Evolutionary conservation across 176 grass and related monocot species (phyloP).

Genomic region (sorghum (Sorghum bicolor)): DNA sequence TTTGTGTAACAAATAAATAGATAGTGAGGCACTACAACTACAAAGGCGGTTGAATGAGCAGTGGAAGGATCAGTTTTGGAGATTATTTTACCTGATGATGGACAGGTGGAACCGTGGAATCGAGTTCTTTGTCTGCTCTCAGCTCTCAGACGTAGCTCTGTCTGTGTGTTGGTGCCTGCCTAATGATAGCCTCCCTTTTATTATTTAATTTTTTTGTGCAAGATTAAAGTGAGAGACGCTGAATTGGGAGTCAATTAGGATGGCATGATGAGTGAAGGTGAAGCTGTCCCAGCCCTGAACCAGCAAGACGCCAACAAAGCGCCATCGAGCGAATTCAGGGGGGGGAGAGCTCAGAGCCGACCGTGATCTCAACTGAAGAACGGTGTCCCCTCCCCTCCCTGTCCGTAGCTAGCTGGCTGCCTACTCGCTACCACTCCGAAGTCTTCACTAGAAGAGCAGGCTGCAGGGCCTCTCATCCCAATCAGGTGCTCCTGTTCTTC

Average conservation of each 20-base stretch:
- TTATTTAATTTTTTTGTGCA: not conserved
- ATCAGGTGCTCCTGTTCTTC: too few relatives aligned
- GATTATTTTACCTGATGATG: not conserved
- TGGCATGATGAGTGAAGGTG: constrained; percentile 16
- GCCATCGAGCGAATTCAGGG: constrained; percentile 30
- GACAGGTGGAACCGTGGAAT: not conserved
- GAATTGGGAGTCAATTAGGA: constrained; percentile 9
- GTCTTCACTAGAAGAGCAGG: not conserved
- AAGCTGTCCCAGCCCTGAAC: not conserved
- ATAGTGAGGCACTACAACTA: not conserved
- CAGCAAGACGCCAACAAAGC: constrained; percentile 23
- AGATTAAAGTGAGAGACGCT: constrained; percentile 11
- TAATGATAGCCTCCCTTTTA: not conserved
- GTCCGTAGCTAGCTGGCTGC: not conserved
- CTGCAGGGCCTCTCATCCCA: not conserved
- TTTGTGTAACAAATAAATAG: too few relatives aligned
- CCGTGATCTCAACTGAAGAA: constrained; percentile 44
- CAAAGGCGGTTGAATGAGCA: not conserved
- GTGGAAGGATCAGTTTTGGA: not conserved
- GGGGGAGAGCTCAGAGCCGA: not conserved
- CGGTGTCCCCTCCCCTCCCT: constrained; percentile 16
- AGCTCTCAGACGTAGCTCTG: too few relatives aligned
- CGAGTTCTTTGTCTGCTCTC: not conserved
- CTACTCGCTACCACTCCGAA: not conserved
- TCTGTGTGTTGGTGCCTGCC: not conserved